These are phyloP conservation scores for Sarocladiaceae sp. DNA, from an alignment of 2,329 filamentous ascomycete species.

Conservation along the genomic window DNA sequence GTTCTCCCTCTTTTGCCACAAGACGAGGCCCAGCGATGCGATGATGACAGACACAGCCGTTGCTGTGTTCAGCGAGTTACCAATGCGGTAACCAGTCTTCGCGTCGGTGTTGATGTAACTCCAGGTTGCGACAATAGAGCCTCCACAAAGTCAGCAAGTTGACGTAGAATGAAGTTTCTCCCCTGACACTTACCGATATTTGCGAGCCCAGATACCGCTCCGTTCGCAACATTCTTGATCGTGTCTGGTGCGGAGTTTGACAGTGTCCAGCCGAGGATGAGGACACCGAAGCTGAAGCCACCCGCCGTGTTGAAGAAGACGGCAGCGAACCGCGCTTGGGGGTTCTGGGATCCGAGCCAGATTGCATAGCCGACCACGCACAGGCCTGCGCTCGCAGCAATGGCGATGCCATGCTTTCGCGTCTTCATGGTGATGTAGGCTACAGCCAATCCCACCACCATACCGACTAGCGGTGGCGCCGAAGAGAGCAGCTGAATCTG, in stretches of 20 bases:
- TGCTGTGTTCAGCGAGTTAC: slow-evolving; percentile 19
- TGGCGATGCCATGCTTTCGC: slow-evolving; percentile 18
- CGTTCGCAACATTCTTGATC: slow-evolving; percentile 20
- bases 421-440: slow-evolving; percentile 23
- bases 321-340: slow-evolving; percentile 19
- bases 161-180: too few species aligned
- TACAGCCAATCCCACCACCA: slow-evolving; percentile 18
- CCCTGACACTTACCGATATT: slow-evolving; percentile 22
- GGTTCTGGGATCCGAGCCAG: slow-evolving; percentile 19
- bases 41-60: slow-evolving; percentile 19
- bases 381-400: slow-evolving; percentile 16
- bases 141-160: slow-evolving; percentile 9
- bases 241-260: slow-evolving; percentile 22
- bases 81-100: slow-evolving; percentile 19
- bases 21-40: slow-evolving; percentile 15
- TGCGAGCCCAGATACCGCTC: slow-evolving; percentile 19
- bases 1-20: slow-evolving; percentile 20
- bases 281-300: slow-evolving; percentile 18
- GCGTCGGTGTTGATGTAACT: slow-evolving; percentile 23
- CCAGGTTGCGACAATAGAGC: slow-evolving; percentile 22
- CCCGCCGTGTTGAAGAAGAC: slow-evolving; percentile 23
- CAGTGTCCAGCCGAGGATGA: slow-evolving; percentile 21
- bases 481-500: slow-evolving; percentile 20
- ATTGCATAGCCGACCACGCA: slow-evolving; percentile 20
- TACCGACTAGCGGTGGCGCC: slow-evolving; percentile 18